Evolutionary conservation across 345 rosid species (phyloP).

Genomic region (Adansonia digitata): DNA sequence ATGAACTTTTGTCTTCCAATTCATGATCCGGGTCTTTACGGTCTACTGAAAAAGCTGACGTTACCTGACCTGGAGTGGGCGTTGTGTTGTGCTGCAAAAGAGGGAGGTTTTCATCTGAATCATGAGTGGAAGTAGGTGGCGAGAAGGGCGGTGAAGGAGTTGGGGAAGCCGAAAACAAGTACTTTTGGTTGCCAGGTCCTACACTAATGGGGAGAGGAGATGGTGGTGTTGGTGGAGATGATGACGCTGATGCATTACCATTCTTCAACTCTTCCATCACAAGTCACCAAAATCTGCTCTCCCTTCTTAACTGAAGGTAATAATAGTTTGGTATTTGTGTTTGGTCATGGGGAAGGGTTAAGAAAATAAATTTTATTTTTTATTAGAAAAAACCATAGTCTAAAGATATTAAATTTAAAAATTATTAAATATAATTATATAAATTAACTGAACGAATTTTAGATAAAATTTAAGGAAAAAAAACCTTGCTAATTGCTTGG

Average conservation of each 20-base stretch:
- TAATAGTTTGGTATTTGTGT: neutral
- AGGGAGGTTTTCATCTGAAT: constrained; percentile 28
- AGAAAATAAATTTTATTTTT: too few relatives aligned
- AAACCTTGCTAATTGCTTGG: neutral
- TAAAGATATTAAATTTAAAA: too few relatives aligned
- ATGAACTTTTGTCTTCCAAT: constrained; percentile 21
- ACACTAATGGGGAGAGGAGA: constrained; percentile 37
- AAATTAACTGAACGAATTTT: too few relatives aligned
- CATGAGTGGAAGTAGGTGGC: constrained; percentile 13
- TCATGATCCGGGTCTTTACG: constrained; percentile 4
- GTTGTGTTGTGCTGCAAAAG: constrained; percentile 6
- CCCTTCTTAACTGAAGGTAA: too few relatives aligned
- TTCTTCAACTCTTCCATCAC: neutral
- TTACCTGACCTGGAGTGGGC: neutral
- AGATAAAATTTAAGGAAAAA: neutral
- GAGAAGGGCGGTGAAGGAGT: constrained; percentile 39
- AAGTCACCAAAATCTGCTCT: neutral
- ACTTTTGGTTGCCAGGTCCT: constrained; percentile 31
- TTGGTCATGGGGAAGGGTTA: neutral
- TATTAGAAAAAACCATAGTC: too few relatives aligned
- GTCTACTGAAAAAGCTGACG: constrained; percentile 27
- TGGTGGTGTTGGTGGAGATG: constrained; percentile 38
- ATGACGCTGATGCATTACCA: constrained; percentile 18
- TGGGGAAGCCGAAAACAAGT: constrained; percentile 28
- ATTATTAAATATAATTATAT: too few relatives aligned